Base-by-base conservation (phyloP, 2,329 filamentous ascomycete species). In the Hypoxylon sp. region DNA sequence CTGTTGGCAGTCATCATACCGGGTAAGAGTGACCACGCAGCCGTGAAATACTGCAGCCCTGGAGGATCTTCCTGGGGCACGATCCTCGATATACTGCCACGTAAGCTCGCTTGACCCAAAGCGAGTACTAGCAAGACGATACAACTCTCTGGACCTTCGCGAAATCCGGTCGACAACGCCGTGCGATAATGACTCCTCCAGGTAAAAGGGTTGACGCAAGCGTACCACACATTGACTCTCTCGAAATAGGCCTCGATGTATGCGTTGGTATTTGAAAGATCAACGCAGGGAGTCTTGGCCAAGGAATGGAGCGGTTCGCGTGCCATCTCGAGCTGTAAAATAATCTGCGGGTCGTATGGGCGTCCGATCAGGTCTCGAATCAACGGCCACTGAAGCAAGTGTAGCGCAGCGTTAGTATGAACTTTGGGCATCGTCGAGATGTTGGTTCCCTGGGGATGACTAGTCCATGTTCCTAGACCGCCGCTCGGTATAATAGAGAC, bases 371-470 rank as follows among this genome's bases (percentile, higher is more conserved):
- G 82, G 74, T 94, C 90, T 50, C 91, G 86, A 70, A 95, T 94
- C 70, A 94, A 82, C 11, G 92, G 92, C 88, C 92, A 94, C 73
- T 94, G 91, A 5, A 95, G 82, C 19, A 95, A 81, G 76, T 95
- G 90, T 71, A 94, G 81, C 1, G 91, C 91, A 5, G 92, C 91
- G 63, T 92, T 95, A 0, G 91, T 94, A 77, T 95, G 92, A 14
- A 91, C 85, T 78, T 93, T 94, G 21, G 92, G 92, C 91, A 95
- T 95, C 25, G 91, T 93, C 2, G 91, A 94, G 69, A 95, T 93
- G 77, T 93, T 94, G 39, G 80, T 83, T 50, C 79, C 82, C 14
- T 78, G 72, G 67, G 83, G 74, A 73, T 84, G 75, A 59, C 83
- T 87, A 21, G 84, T 87, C 91, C 91, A 94, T 2, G 91, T 92